Evolutionary conservation across 768 basidiomycete genomes (phyloP), one percentile per base, ranked within the genome.

Genomic region (Tricholoma hemisulphureum): DNA sequence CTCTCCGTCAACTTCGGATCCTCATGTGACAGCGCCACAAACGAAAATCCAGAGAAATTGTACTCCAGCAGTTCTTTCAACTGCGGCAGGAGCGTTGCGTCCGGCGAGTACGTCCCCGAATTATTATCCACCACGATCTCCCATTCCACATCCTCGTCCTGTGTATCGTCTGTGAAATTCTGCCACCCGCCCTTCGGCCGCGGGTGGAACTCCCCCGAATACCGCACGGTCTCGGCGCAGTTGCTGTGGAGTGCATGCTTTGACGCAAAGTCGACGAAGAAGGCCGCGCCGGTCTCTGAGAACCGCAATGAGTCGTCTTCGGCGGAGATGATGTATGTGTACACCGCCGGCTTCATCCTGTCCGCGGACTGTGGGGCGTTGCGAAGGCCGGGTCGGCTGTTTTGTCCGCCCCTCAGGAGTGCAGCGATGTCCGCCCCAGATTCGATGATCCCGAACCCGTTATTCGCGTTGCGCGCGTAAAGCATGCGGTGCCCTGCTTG

Each of bases 41-140:
- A 76, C 31, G 63, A 69, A 57, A 91, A 77, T 2, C 85, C 86
- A 18, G 82, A 76, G 66, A 95, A 91, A 66, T 94, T 93, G 64
- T 80, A 79, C 71, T 90, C 85, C 51, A 94, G 67, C 24, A 90
- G 74, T 61, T 75, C 77, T 66, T 83, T 81, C 56, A 93, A 69
- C 41, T 76, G 68, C 0, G 87, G 86, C 2, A 94, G 72, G 61
- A 93, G 65, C 53, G 63, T 69, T 53, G 79, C 77, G 65, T 91
- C 83, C 1, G 93, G 92, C 29, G 89, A 80, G 67, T 94, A 93
- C 52, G 91, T 95, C 50, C 92, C 92, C 63, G 84, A 87, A 66
- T 89, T 89, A 65, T 95, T 94, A 69, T 94, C 92, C 65, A 94
- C 83, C 60, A 93, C 86, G 29, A 94, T 69, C 69, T 94, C 90